These are phyloP conservation scores for Eimeria zaria DNA, from an alignment of 169 alveolate species.

Conservation along the genomic window DNA sequence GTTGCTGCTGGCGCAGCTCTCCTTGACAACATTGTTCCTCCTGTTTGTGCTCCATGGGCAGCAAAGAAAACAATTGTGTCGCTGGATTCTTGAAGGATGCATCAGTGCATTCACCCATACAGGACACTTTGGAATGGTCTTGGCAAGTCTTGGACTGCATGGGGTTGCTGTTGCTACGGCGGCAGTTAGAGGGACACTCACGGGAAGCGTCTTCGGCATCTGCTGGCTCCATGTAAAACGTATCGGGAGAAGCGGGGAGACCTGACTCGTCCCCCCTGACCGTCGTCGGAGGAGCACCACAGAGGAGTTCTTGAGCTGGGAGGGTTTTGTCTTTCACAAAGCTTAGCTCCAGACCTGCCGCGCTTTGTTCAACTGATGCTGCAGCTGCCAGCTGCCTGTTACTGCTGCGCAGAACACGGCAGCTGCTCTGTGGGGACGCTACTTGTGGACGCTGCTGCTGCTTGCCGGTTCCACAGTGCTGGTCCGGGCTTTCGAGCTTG, in stretches of 20 bases:
- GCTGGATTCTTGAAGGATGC: not conserved
- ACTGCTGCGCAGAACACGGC: slow-evolving; percentile 46
- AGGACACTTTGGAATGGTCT: not conserved
- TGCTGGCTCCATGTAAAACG: slow-evolving; percentile 4
- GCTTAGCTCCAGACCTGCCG: slow-evolving; percentile 1
- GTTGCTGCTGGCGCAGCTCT: slow-evolving; percentile 28
- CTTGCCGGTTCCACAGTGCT: not conserved
- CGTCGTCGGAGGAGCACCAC: not conserved
- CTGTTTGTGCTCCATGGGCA: not conserved
- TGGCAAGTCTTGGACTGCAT: not conserved
- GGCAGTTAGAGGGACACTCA: not conserved
- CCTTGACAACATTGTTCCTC: not conserved
- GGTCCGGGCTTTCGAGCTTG: not conserved
- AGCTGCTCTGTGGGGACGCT: slow-evolving; percentile 4
- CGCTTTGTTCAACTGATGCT: not conserved
- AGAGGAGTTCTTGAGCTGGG: not conserved
- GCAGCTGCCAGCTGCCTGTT: not conserved
- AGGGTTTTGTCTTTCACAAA: not conserved
- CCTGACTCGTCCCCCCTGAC: not conserved
- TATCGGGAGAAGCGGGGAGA: slow-evolving; percentile 65
- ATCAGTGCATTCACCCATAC: not conserved
- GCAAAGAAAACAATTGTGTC: not conserved
- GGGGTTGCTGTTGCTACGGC: not conserved
- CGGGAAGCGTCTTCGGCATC: not conserved
- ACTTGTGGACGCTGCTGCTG: slow-evolving; percentile 8